phyloP scores from a whole-genome alignment of 352 stramenopile genomes.

The Globisporangium lucens region DNA sequence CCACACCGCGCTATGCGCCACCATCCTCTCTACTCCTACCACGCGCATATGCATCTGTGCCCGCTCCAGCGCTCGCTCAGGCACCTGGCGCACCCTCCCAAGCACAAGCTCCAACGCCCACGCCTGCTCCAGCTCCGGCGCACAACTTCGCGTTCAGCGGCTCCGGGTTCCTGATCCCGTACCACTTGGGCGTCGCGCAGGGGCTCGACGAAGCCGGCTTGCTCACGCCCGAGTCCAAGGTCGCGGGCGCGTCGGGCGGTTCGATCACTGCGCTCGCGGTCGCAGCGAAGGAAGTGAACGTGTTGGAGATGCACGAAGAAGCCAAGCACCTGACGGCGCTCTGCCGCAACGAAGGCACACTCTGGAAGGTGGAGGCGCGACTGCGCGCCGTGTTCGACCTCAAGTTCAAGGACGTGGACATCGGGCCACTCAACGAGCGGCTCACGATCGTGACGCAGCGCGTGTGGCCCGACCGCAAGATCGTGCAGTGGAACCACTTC shows the following conservation, averaged over 20 bases:
- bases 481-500: constrained; percentile 58
- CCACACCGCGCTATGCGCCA: neutral
- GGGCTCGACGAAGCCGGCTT: constrained; percentile 49
- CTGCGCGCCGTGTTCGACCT: constrained; percentile 51
- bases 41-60: neutral
- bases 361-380: constrained; percentile 64
- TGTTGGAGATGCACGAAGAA: constrained; percentile 58
- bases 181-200: constrained; percentile 71
- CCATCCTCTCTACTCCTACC: neutral
- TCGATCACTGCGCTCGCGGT: constrained; percentile 63
- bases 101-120: neutral
- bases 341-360: constrained; percentile 49
- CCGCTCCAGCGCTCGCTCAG: neutral
- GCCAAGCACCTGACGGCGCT: constrained; percentile 51
- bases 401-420: constrained; percentile 43
- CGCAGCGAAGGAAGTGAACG: constrained; percentile 40
- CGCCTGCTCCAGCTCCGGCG: neutral
- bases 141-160: constrained; percentile 79
- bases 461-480: constrained; percentile 56
- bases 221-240: constrained; percentile 44
- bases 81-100: neutral
- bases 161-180: constrained; percentile 75
- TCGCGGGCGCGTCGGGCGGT: constrained; percentile 72
- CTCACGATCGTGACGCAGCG: constrained; percentile 70
- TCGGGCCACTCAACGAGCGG: constrained; percentile 38